Conservation (phyloP, 1,139 yeast genomes). For the Barnettozyma hawaiiensis region DNA sequence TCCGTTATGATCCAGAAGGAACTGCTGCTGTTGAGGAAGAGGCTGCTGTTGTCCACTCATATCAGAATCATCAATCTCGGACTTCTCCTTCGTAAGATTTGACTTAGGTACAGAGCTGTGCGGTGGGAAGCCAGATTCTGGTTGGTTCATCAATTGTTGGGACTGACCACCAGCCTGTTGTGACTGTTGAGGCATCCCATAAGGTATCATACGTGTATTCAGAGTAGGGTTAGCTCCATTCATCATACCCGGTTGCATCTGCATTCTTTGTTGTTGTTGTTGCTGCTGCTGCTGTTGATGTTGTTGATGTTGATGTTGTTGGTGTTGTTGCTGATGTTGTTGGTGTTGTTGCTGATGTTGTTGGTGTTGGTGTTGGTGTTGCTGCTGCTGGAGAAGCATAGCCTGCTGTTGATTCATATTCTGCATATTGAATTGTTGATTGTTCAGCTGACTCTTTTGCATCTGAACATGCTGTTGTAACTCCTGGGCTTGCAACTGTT, state of each 20-base stretch:
- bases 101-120: not conserved
- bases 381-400: constrained; percentile 13
- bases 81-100: not conserved
- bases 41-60: constrained; percentile 7
- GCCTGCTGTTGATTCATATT: constrained; percentile 16
- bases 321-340: constrained; percentile 18
- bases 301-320: constrained; percentile 13
- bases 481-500: constrained; percentile 20
- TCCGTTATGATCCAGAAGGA: constrained; percentile 11
- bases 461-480: constrained; percentile 22
- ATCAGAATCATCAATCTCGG: not conserved
- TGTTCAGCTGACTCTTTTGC: constrained; percentile 21
- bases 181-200: not conserved
- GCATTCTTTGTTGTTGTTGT: constrained; percentile 11
- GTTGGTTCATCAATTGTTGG: constrained; percentile 1
- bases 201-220: constrained; percentile 4
- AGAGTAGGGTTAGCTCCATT: not conserved
- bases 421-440: constrained; percentile 14
- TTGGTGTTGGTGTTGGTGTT: constrained; percentile 11
- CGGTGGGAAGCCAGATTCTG: not conserved
- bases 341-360: constrained; percentile 14
- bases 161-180: not conserved
- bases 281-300: constrained; percentile 14
- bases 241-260: constrained; percentile 8
- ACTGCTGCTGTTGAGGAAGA: constrained; percentile 9